Conservation (phyloP, 139 green algal species). For the Chlorella sp. region DNA sequence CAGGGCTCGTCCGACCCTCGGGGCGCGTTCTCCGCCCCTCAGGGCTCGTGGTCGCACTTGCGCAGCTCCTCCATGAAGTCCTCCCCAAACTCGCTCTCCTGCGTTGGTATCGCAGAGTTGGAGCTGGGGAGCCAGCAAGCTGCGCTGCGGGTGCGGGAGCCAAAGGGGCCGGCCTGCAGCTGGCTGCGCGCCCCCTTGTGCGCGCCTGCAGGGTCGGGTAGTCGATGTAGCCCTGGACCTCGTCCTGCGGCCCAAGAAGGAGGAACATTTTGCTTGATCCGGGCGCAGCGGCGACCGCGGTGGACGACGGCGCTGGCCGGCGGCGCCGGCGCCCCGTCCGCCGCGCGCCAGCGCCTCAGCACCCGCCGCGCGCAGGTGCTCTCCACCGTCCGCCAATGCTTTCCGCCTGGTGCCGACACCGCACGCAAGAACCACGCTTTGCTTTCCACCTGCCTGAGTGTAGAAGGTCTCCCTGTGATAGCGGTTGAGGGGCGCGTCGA, state of each 20-base stretch:
- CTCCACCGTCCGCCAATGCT: not conserved
- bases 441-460: slow-evolving; percentile 22
- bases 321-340: no score
- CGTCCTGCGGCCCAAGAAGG: not conserved
- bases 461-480: slow-evolving; percentile 85
- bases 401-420: no score
- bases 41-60: no score
- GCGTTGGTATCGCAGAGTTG: no score
- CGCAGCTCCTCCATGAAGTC: no score
- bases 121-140: no score
- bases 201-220: slow-evolving; percentile 77
- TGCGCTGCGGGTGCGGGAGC: no score
- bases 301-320: not conserved
- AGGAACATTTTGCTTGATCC: not conserved
- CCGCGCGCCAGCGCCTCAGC: not conserved
- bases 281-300: not conserved
- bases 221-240: slow-evolving; percentile 61
- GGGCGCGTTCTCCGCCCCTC: no score
- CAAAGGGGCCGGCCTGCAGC: no score
- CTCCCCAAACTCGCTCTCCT: no score
- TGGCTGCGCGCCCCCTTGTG: no score
- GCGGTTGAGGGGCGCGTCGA: slow-evolving; percentile 65
- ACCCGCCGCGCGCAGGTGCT: not conserved
- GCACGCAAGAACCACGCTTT: not conserved
- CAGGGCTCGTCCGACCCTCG: no score